Evolutionary conservation across 2,329 filamentous ascomycete species (phyloP).

Genomic region (Gyromitra esculenta): DNA sequence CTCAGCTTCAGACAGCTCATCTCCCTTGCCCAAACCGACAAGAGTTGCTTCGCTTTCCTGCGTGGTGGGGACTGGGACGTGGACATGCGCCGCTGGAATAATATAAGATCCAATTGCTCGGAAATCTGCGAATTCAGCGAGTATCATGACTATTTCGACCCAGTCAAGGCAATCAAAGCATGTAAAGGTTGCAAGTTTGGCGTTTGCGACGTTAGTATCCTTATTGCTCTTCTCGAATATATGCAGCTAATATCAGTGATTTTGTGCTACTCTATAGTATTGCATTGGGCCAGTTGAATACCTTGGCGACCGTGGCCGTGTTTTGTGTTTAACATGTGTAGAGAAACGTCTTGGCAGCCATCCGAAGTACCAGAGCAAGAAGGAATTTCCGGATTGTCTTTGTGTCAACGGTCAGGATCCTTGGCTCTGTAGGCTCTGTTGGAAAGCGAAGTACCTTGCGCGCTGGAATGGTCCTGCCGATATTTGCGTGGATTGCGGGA

Average conservation of each 20-base stretch:
- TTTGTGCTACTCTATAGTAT: slow-evolving; percentile 12
- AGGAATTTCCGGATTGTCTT: slow-evolving; percentile 21
- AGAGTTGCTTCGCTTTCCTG: slow-evolving; percentile 40
- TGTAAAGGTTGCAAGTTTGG: slow-evolving; percentile 33
- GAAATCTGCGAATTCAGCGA: slow-evolving; percentile 40
- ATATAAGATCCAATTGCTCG: slow-evolving; percentile 31
- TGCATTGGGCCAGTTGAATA: slow-evolving; percentile 37
- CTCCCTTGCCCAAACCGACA: slow-evolving; percentile 29
- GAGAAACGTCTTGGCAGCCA: slow-evolving; percentile 14
- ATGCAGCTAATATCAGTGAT: background rate
- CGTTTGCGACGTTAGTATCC: slow-evolving; percentile 33
- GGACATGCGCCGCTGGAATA: slow-evolving; percentile 32
- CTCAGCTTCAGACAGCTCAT: slow-evolving; percentile 38
- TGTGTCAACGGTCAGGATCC: slow-evolving; percentile 21
- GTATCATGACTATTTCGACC: slow-evolving; percentile 33
- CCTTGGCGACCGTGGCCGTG: slow-evolving; percentile 10
- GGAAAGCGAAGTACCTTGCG: slow-evolving; percentile 39
- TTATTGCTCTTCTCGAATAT: background rate
- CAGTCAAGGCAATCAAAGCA: slow-evolving; percentile 11
- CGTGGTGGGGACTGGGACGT: slow-evolving; percentile 27
- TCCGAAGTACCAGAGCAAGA: slow-evolving; percentile 12
- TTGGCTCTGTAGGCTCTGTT: slow-evolving; percentile 41
- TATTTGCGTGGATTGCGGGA: slow-evolving; percentile 23
- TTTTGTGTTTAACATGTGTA: slow-evolving; percentile 27
- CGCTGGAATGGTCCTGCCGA: slow-evolving; percentile 16